Evolutionary conservation across 768 basidiomycete species (phyloP).

Genomic region (Mycena maculata): DNA sequence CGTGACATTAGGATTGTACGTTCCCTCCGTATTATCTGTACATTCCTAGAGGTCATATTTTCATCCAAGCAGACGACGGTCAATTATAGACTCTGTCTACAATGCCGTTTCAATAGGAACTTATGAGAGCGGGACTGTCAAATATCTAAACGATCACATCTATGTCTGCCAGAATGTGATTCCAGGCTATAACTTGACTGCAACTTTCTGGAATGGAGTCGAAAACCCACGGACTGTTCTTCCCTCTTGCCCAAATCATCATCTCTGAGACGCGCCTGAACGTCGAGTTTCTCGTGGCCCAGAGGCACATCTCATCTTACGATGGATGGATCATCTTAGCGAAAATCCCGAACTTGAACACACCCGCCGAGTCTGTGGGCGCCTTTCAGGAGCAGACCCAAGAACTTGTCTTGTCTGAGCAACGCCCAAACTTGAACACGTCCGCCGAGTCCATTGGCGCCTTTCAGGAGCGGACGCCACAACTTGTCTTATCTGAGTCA

Average conservation of each 20-base stretch:
- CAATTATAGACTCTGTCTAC: no score
- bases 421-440: no score
- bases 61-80: no score
- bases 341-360: constrained; percentile 55
- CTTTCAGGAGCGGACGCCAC: constrained; percentile 26
- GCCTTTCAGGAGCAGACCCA: constrained; percentile 27
- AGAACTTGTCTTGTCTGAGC: constrained; percentile 24
- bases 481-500: constrained; percentile 20
- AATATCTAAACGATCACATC: no score
- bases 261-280: constrained; percentile 65
- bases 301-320: constrained; percentile 57
- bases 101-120: no score
- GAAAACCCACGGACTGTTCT: constrained; percentile 26
- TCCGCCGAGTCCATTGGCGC: constrained; percentile 24
- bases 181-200: no score
- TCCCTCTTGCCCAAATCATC: constrained; percentile 62
- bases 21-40: no score
- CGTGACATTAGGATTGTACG: no score
- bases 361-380: constrained; percentile 22
- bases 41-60: no score
- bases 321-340: constrained; percentile 60
- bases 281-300: constrained; percentile 63
- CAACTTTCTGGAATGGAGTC: no score
- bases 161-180: no score
- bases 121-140: no score